Evolutionary conservation across 768 basidiomycete species (phyloP).

Genomic region (Xanthoconium stramineum): DNA sequence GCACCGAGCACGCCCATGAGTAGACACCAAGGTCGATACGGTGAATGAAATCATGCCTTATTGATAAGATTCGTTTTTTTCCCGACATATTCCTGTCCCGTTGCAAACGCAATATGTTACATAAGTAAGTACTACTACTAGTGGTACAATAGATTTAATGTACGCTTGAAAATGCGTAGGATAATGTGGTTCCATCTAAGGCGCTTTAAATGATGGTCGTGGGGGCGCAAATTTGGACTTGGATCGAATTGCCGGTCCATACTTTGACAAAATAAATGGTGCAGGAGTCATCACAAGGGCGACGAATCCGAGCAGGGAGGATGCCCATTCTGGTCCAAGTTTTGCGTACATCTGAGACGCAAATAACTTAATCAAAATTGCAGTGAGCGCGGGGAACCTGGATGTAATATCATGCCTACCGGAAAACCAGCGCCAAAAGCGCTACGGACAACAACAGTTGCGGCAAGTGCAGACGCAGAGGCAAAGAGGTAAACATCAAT

Average conservation of each 20-base stretch:
- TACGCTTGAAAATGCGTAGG: neutral
- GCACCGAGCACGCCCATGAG: too few species aligned
- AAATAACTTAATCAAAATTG: constrained; percentile 41
- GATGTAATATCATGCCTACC: constrained; percentile 1
- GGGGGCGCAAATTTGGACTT: constrained; percentile 43
- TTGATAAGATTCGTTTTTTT: too few species aligned
- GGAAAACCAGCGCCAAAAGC: constrained; percentile 53
- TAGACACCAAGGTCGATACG: too few species aligned
- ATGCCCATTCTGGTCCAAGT: constrained; percentile 56
- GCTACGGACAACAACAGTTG: constrained; percentile 51
- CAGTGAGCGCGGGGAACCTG: constrained; percentile 2
- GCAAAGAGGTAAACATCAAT: constrained; percentile 56
- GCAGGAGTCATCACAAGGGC: constrained; percentile 52
- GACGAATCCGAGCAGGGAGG: constrained; percentile 51
- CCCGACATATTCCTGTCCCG: too few species aligned
- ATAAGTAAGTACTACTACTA: too few species aligned
- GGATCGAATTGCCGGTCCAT: constrained; percentile 40
- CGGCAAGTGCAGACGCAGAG: constrained; percentile 57
- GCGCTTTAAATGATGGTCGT: constrained; percentile 9
- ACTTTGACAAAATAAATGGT: constrained; percentile 45
- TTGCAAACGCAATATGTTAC: too few species aligned
- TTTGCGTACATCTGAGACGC: constrained; percentile 51
- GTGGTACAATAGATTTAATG: neutral
- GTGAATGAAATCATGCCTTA: too few species aligned
- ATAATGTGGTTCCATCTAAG: constrained; percentile 1